Conservation (phyloP, 768 basidiomycete genomes). For the Psilocybe cyanescens region DNA sequence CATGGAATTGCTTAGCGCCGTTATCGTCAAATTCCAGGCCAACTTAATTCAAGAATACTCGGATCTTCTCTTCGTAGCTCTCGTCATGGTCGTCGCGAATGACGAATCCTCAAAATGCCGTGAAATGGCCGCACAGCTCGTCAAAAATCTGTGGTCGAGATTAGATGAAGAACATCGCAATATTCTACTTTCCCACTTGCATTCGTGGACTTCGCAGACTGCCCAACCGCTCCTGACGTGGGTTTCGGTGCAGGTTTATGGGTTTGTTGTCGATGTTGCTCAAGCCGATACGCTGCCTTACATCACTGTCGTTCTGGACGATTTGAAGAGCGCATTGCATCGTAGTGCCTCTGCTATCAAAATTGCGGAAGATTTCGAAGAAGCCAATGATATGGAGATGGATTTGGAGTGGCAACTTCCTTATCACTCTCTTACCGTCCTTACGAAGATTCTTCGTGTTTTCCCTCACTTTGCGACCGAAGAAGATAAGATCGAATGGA, state of each 20-base stretch:
- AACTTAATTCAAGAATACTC: constrained; percentile 77
- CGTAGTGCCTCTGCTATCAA: constrained; percentile 44
- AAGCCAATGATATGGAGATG: constrained; percentile 47
- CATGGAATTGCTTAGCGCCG: constrained; percentile 86
- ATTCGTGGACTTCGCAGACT: constrained; percentile 75
- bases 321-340: constrained; percentile 53
- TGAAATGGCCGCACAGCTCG: constrained; percentile 83
- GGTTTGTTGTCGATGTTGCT: constrained; percentile 75
- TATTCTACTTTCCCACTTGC: constrained; percentile 69
- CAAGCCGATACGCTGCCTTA: constrained; percentile 49
- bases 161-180: constrained; percentile 63
- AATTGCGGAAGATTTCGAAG: constrained; percentile 47
- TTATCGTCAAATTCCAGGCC: constrained; percentile 83
- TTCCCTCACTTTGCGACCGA: constrained; percentile 53
- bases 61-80: constrained; percentile 87
- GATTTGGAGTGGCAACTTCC: constrained; percentile 81
- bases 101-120: constrained; percentile 91
- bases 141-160: constrained; percentile 75
- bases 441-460: constrained; percentile 64
- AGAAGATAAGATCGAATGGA: constrained; percentile 62
- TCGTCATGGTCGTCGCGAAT: constrained; percentile 93
- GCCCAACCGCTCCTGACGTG: constrained; percentile 64
- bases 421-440: constrained; percentile 74
- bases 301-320: constrained; percentile 54
- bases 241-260: constrained; percentile 83